A percentile compares a stretch with the other conserved stretches of the same genome.
Evolutionary conservation across 140 eudicot genomes (phyloP).

Genomic region (Erigeron philadelphicus): DNA sequence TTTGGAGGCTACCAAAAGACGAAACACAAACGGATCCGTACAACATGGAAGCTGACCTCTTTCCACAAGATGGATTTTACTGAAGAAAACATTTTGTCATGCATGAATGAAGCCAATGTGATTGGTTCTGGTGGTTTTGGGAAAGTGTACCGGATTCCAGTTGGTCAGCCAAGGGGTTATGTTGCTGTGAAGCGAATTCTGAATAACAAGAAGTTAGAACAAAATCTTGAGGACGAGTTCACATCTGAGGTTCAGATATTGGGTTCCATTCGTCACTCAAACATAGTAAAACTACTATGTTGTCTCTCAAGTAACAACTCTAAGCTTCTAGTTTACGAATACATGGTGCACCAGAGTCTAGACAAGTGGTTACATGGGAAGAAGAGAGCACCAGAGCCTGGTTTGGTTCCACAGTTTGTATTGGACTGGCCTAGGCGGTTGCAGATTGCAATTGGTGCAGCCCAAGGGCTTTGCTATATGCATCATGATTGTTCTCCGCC

Average conservation of each 20-base stretch:
- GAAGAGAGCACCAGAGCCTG: slow-evolving; percentile 29
- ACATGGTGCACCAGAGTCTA: slow-evolving; percentile 68
- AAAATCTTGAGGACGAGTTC: slow-evolving; percentile 49
- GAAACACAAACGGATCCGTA: slow-evolving; percentile 36
- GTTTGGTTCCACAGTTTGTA: slow-evolving; percentile 19
- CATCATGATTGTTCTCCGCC: slow-evolving; percentile 74
- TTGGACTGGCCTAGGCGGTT: slow-evolving; percentile 70
- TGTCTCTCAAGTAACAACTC: slow-evolving; percentile 58
- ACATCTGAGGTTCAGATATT: slow-evolving; percentile 63
- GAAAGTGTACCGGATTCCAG: slow-evolving; percentile 45
- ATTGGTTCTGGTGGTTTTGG: slow-evolving; percentile 86
- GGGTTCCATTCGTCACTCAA: slow-evolving; percentile 64
- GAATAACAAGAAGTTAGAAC: slow-evolving; percentile 41
- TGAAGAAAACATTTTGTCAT: slow-evolving; percentile 49
- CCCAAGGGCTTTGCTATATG: slow-evolving; percentile 84
- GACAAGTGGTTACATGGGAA: slow-evolving; percentile 67
- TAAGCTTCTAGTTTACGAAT: slow-evolving; percentile 78
- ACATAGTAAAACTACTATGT: slow-evolving; percentile 72
- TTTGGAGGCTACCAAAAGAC: slow-evolving; percentile 39
- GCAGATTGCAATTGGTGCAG: slow-evolving; percentile 70
- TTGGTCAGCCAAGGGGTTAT: slow-evolving; percentile 36
- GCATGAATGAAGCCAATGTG: slow-evolving; percentile 54
- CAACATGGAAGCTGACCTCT: slow-evolving; percentile 62
- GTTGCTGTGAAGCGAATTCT: slow-evolving; percentile 67
- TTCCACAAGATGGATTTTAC: slow-evolving; percentile 73